Evolutionary conservation across 768 basidiomycete genomes (phyloP), one percentile per base, ranked within the genome.

Genomic region (Termitomyces sp.): DNA sequence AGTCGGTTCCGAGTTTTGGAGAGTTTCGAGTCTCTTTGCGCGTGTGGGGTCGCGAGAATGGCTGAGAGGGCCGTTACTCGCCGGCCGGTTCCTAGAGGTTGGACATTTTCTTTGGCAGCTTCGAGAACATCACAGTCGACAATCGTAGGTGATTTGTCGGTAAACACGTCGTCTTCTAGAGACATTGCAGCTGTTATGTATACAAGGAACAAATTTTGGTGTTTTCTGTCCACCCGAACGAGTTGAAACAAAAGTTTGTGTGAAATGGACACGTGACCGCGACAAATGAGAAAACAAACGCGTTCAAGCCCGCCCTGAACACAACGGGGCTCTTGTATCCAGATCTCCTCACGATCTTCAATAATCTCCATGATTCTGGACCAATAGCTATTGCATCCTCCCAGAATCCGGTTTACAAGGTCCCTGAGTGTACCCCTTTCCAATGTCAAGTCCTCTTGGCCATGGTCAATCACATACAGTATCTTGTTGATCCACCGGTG

Each of bases 61-160:
- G 85, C 82, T 31, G 91, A 89, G 54, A 94, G 79, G 0, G 92
- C 82, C 12, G 91, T 90, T 55, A 89, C 91, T 63, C 89, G 83
- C 48, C 91, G 82, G n/a, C 91, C 91, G 3, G 84, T 80, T 11
- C 87, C 89, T 10, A 93, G 82, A 46, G 91, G 91, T 71, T 91
- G 92, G 36, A 94, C 89, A 67, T 94, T 94, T 72, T 94, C 91
- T 69, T 94, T 94, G 12, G 90, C 85, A 4, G 89, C 89, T 68
- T 92, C 90, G 15, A 94, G 79, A 0, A 94, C 76, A 68, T 92
- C 91, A 64, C 86, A 88, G 74, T 94, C 91, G 50, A 94, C 88
- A 49, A 92, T 86, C 29, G 75, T 65, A 0, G 77, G 72, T 4
- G 69, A 66, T 34, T 74, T 69, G 15, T 77, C 78, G 54, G 77